These are phyloP conservation scores for Rhododendron williamsianum DNA, from an alignment of 148 eudicot genomes.

Conservation along the genomic window DNA sequence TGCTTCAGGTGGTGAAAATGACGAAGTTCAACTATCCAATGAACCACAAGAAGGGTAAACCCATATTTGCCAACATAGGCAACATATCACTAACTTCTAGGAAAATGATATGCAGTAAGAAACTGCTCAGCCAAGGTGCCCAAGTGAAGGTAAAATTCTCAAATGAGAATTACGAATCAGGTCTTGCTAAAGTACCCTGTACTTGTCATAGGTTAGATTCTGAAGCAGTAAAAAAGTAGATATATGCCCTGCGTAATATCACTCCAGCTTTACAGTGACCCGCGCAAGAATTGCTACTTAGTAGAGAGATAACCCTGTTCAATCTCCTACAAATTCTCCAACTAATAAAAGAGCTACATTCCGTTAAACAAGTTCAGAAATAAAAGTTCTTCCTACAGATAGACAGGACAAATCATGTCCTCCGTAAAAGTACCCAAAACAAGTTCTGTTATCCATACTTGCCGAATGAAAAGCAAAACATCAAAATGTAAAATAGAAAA, in stretches of 20 bases:
- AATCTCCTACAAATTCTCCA: constrained; percentile 10
- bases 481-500: constrained; percentile 11
- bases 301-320: background rate
- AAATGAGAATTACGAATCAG: background rate
- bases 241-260: background rate
- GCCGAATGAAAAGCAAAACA: constrained; percentile 11
- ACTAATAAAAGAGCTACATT: constrained; percentile 7
- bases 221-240: background rate
- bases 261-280: background rate
- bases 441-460: constrained; percentile 23
- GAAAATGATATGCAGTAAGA: background rate
- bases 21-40: background rate
- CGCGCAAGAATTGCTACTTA: background rate
- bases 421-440: constrained; percentile 22
- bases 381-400: constrained; percentile 32
- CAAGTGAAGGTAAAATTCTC: background rate
- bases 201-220: background rate
- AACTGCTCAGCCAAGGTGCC: background rate
- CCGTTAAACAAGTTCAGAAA: constrained; percentile 11
- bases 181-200: background rate
- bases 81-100: background rate
- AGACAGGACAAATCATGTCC: constrained; percentile 28
- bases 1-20: background rate
- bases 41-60: background rate
- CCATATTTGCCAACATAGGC: background rate